Conservation (phyloP, 2,329 filamentous ascomycete species). For the Pseudogymnoascus sp. region DNA sequence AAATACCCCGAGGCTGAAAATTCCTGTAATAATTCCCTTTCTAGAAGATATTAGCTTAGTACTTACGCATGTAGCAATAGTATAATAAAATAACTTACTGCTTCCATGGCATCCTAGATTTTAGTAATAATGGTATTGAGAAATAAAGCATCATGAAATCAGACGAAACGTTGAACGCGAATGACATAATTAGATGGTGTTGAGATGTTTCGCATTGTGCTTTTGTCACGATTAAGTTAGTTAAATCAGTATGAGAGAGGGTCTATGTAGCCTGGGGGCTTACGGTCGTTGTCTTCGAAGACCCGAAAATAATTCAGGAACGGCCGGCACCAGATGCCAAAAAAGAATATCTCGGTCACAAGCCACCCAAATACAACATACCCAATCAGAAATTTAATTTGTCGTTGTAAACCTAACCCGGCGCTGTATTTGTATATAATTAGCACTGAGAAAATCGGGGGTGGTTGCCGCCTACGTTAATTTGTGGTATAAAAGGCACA, state of each 20-base stretch:
- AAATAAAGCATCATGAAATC: slow-evolving; percentile 53
- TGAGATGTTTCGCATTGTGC: slow-evolving; percentile 49
- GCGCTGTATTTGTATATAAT: background rate
- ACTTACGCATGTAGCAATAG: slow-evolving; percentile 36
- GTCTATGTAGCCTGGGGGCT: background rate
- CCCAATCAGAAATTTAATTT: slow-evolving; percentile 41
- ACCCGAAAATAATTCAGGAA: slow-evolving; percentile 48
- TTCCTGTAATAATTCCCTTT: slow-evolving; percentile 43
- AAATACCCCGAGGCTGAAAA: slow-evolving; percentile 41
- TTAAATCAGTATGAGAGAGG: background rate
- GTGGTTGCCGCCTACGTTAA: slow-evolving; percentile 37
- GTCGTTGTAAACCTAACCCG: slow-evolving; percentile 41
- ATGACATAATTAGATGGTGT: slow-evolving; percentile 52
- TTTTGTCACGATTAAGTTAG: slow-evolving; percentile 25
- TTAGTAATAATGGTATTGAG: slow-evolving; percentile 42
- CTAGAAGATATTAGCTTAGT: slow-evolving; percentile 32
- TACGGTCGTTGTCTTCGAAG: slow-evolving; percentile 41
- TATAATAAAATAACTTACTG: slow-evolving; percentile 19
- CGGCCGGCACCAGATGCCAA: slow-evolving; percentile 48
- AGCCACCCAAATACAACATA: slow-evolving; percentile 44
- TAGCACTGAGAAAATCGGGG: background rate
- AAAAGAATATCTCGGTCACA: slow-evolving; percentile 43
- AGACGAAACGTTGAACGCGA: slow-evolving; percentile 52
- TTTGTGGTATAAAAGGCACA: slow-evolving; percentile 33
- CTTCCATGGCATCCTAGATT: slow-evolving; percentile 12